These are phyloP conservation scores for Cercospora citrullina DNA, from an alignment of 2,329 filamentous ascomycete species.

Conservation along the genomic window DNA sequence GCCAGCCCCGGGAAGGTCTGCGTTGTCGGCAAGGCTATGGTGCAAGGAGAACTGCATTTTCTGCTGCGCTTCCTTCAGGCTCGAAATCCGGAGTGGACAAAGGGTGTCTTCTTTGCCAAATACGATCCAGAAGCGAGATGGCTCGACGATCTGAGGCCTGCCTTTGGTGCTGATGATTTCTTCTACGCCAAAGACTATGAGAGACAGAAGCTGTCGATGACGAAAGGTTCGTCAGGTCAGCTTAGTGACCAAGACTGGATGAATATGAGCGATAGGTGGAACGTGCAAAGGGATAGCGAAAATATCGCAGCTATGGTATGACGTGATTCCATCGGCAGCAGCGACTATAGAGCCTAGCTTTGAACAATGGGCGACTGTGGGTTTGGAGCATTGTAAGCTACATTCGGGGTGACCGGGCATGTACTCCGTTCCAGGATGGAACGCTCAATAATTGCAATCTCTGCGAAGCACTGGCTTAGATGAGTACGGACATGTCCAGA, in stretches of 20 bases:
- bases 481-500: no score
- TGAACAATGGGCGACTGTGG: neutral
- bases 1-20: no score
- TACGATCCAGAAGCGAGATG: neutral
- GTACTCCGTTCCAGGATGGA: neutral
- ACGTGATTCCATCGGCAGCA: neutral
- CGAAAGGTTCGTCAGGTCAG: neutral
- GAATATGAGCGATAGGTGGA: neutral
- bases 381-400: neutral
- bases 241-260: neutral
- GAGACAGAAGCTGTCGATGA: neutral
- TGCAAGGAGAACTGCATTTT: no score
- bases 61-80: no score
- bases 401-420: neutral
- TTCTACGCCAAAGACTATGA: neutral
- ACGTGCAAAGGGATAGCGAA: neutral
- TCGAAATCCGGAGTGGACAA: no score
- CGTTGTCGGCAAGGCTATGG: no score
- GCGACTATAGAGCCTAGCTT: neutral
- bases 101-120: neutral
- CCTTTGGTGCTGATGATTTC: neutral
- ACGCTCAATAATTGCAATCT: neutral
- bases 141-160: neutral
- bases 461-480: neutral
- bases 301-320: neutral